Conservation (phyloP, 805 yeast genomes). For the Deakozyma indianensis region DNA sequence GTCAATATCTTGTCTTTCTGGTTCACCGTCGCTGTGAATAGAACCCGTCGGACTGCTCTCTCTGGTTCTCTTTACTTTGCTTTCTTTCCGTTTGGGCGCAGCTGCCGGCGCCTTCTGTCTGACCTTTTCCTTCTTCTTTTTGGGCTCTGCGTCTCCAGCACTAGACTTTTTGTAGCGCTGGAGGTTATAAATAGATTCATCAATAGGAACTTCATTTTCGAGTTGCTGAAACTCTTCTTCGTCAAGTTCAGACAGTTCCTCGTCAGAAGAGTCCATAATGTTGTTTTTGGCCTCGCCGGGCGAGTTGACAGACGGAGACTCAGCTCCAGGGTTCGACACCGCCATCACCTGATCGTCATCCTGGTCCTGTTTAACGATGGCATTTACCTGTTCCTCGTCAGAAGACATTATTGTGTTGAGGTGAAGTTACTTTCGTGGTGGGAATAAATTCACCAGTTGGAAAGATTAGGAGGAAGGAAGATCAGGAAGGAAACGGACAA, state of each 20-base stretch:
- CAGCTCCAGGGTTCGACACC: constrained; percentile 5
- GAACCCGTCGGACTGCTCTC: constrained; percentile 3
- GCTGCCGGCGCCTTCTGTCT: constrained; percentile 10
- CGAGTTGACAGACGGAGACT: constrained; percentile 4
- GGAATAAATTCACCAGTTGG: too few species aligned
- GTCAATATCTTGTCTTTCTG: constrained; percentile 13
- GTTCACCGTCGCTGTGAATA: constrained; percentile 9
- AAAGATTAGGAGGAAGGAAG: too few species aligned
- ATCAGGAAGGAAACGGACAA: too few species aligned
- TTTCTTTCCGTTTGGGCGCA: constrained; percentile 4
- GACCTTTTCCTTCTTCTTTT: constrained; percentile 7
- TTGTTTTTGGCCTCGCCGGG: neutral
- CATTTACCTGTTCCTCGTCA: neutral
- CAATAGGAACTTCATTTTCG: constrained; percentile 18
- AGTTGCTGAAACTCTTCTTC: constrained; percentile 23
- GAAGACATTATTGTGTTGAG: neutral
- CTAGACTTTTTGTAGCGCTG: constrained; percentile 19
- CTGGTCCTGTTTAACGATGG: neutral
- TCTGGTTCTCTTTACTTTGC: neutral
- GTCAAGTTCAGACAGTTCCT: constrained; percentile 26
- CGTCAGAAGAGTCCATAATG: constrained; percentile 12
- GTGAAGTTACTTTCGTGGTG: too few species aligned
- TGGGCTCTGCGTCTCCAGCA: constrained; percentile 6
- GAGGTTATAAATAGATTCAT: constrained; percentile 26
- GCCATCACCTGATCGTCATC: neutral